phyloP scores from a whole-genome alignment of 1,284 basidiomycete genomes.

The Microbotryum scabiosae region DNA sequence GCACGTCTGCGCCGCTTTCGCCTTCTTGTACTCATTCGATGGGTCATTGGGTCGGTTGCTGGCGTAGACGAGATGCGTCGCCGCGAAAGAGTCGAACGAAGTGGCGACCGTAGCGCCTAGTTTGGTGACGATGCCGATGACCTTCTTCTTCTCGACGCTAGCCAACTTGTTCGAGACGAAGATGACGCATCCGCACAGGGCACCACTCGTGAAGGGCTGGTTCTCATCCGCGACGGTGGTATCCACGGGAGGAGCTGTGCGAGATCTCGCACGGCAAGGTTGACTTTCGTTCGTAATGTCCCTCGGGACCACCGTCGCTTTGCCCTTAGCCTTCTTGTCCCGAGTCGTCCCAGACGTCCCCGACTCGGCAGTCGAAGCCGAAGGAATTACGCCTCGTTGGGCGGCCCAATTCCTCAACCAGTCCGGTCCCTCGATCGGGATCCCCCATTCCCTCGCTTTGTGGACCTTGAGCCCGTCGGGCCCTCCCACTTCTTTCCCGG shows the following conservation, averaged over 20 bases:
- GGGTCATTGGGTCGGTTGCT: not conserved
- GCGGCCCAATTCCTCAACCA: slow-evolving; percentile 47
- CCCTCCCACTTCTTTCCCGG: slow-evolving; percentile 55
- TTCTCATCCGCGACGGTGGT: not conserved
- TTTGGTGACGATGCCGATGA: slow-evolving; percentile 10
- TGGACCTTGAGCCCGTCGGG: slow-evolving; percentile 60
- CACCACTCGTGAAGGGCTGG: not conserved
- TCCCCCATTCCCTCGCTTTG: slow-evolving; percentile 62
- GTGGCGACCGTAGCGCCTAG: slow-evolving; percentile 10
- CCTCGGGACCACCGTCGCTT: not conserved
- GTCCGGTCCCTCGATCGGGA: slow-evolving; percentile 52
- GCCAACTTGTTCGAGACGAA: slow-evolving; percentile 11
- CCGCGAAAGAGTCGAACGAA: too few relatives aligned
- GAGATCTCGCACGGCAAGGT: not conserved
- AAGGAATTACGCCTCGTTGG: not conserved
- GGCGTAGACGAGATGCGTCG: not conserved
- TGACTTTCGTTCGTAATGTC: slow-evolving; percentile 12
- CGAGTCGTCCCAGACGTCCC: not conserved
- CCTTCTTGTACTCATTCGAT: not conserved
- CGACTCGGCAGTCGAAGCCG: not conserved
- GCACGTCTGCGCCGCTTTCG: not conserved
- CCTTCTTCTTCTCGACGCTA: not conserved
- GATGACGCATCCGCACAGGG: slow-evolving; percentile 13
- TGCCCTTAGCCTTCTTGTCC: not conserved
- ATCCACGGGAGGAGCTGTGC: not conserved